phyloP scores from a whole-genome alignment of 2,329 filamentous ascomycete genomes.

The Ophiocordyceps robertsii region DNA sequence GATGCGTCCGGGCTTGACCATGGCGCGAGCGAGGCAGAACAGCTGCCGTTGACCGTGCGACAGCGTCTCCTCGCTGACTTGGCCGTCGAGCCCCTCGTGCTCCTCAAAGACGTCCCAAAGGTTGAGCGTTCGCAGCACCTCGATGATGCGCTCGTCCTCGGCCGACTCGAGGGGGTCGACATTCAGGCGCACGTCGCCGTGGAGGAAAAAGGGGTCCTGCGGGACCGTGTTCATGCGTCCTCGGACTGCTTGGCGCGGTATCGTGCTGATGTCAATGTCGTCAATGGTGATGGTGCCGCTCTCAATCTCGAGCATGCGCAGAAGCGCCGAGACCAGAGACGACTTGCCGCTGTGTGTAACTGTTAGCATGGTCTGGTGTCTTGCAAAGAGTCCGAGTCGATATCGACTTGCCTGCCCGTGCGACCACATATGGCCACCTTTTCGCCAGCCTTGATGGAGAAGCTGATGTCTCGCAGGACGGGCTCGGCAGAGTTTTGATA shows the following conservation, averaged over 20 bases:
- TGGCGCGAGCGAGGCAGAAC: constrained; percentile 23
- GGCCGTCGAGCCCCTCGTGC: constrained; percentile 22
- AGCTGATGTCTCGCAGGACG: constrained; percentile 14
- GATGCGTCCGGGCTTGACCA: constrained; percentile 19
- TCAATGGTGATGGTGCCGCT: constrained; percentile 30
- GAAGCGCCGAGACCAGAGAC: constrained; percentile 25
- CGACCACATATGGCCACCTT: constrained; percentile 30
- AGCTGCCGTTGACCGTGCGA: constrained; percentile 32
- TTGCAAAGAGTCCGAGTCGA: too few species aligned
- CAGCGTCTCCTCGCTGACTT: constrained; percentile 15
- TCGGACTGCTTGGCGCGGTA: constrained; percentile 11
- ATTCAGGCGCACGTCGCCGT: constrained; percentile 33
- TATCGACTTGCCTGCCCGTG: constrained; percentile 18
- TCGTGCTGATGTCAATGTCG: constrained; percentile 18
- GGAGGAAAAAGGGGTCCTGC: constrained; percentile 37
- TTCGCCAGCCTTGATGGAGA: constrained; percentile 18
- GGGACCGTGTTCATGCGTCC: constrained; percentile 27
- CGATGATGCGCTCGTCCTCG: constrained; percentile 25
- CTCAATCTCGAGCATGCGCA: constrained; percentile 32
- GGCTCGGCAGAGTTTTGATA: constrained; percentile 11
- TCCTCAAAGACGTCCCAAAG: constrained; percentile 26
- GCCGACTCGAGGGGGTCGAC: constrained; percentile 26
- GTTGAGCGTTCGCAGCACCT: constrained; percentile 28
- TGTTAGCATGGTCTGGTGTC: constrained; percentile 4
- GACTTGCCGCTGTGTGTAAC: constrained; percentile 14